Evolutionary conservation across 306 rosid genomes (phyloP), one percentile per base, ranked within the genome.

Genomic region (Notholithocarpus densiflorus): DNA sequence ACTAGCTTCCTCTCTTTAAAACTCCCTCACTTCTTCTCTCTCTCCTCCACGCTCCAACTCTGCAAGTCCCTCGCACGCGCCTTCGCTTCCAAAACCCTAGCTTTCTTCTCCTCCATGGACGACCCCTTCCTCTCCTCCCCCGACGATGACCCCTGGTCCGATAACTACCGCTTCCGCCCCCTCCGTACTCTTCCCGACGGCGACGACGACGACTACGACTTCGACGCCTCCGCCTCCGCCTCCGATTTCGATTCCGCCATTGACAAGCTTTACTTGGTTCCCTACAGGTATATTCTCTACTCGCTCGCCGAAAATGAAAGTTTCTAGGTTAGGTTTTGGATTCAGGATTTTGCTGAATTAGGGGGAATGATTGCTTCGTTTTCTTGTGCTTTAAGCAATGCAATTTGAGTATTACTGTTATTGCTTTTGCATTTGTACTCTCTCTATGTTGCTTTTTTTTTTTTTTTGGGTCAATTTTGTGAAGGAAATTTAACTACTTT

Each of bases 201-300:
- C 26, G 84, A 79, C 55, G 82, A 89, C 26, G 85, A 55, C 2
- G 82, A 78, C 75, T 79, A 66, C 37, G 87, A 48, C 53, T 48
- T 10, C 5, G 53, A 3, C 72, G 71, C 31, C 79, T 85, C 20
- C 88, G 81, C 61, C 29, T 85, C 4, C 55, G 75, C 53, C 77
- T 86, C 20, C 88, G 81, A 66, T 29, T 85, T 3, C 55, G 73
- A 56, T 37, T 15, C 6, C 64, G 73, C 57, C 34, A 52, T 18
- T 56, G 94, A 89, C 27, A 87, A 86, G 77, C 83, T 94, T 52
- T 90, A 87, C 85, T 81, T 94, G 68, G 88, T 94, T 68, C 87
- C 90, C 37, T 84, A 85, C 88, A 65, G 95, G 98, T 93, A 24
- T 29, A 54, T 53, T 54, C 27, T 6, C 51, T 51, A 12, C 45